Percentiles rank a stretch among this genome's conserved stretches.
phyloP scores from a whole-genome alignment of 2,329 filamentous ascomycete genomes.

The Clarireedia hainanense region DNA sequence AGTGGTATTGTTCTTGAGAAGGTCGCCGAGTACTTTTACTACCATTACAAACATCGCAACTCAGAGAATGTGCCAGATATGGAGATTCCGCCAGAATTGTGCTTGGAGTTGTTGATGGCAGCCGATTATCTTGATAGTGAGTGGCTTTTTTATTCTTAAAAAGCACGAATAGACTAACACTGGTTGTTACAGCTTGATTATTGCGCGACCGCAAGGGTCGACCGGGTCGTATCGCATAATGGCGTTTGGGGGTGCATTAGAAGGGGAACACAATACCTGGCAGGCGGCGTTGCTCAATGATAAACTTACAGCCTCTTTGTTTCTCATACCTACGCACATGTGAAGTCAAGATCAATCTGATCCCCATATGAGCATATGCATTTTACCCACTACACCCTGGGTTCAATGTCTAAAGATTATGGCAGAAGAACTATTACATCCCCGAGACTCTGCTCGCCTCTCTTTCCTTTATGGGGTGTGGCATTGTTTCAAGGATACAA shows the following conservation, averaged over 20 bases:
- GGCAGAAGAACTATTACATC: conserved; percentile 24
- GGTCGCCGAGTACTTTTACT: conserved; percentile 76
- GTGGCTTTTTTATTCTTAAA: neutral
- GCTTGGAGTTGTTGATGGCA: conserved; percentile 68
- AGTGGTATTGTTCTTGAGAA: conserved; percentile 71
- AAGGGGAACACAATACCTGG: neutral
- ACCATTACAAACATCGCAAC: conserved; percentile 67
- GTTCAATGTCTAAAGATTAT: conserved; percentile 31
- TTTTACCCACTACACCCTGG: conserved; percentile 26
- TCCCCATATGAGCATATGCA: conserved; percentile 32
- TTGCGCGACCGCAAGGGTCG: neutral
- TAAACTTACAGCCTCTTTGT: conserved; percentile 2
- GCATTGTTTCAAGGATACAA: conserved; percentile 20
- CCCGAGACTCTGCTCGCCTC: conserved; percentile 20
- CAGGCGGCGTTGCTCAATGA: conserved; percentile 5
- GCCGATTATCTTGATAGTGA: conserved; percentile 65
- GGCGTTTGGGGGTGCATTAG: neutral
- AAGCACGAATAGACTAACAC: neutral
- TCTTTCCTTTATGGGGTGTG: conserved; percentile 15
- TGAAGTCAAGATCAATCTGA: conserved; percentile 1
- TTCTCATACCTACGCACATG: neutral
- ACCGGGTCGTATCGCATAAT: neutral
- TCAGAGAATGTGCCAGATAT: conserved; percentile 69
- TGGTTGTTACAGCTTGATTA: no score
- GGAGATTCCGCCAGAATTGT: conserved; percentile 72